Base-by-base conservation (phyloP, 139 green algal species). In the Marvania coccoides region DNA sequence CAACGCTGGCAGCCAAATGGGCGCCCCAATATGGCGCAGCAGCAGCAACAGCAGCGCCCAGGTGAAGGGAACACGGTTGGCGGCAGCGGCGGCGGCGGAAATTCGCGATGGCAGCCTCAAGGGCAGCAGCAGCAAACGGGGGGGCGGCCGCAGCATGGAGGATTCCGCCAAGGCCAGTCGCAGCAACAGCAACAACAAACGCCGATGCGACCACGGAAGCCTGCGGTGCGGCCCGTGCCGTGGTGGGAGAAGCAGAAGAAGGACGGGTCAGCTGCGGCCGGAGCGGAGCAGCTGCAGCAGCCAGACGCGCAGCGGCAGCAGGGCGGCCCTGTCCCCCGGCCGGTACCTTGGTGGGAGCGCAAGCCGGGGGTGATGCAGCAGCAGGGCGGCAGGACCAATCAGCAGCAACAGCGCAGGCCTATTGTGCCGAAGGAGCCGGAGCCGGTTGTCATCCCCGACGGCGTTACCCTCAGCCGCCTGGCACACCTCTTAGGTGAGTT, bases 391-490 rank as follows among this genome's bases (percentile, higher is more conserved):
- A 10, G 15, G 23, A n/a, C 23, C 23, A 23, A 12, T 12, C 39
- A 8, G 24, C 19, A 26, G 7, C 39, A 23, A 61, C n/a, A 23
- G n/a, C 8, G n/a, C 19, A 54, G n/a, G 13, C 19, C n/a, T 10
- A 26, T 46, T 26, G 60, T 46, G 28, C 15, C 42, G 9, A 19
- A 28, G 35, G 15, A 13, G 38, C 24, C 6, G 47, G 14, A 26
- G 59, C 7, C 35, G 9, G 55, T 81, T 1, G 6, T 48, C 3
- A 70, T 85, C 34, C 79, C 76, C 3, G 38, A 58, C 7, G 76
- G 76, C 14, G 60, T 85, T n/a, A 77, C 60, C 6, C 51, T 85
- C 12, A 28, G 62, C 19, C 42, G 61, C 37, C 77, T 85, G 35
- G 72, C 79, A 7, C 23, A 58, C 6, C 38, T 84, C 33, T 47